phyloP scores from a whole-genome alignment of 2,329 filamentous ascomycete species.

The Trichoderma polysporum region DNA sequence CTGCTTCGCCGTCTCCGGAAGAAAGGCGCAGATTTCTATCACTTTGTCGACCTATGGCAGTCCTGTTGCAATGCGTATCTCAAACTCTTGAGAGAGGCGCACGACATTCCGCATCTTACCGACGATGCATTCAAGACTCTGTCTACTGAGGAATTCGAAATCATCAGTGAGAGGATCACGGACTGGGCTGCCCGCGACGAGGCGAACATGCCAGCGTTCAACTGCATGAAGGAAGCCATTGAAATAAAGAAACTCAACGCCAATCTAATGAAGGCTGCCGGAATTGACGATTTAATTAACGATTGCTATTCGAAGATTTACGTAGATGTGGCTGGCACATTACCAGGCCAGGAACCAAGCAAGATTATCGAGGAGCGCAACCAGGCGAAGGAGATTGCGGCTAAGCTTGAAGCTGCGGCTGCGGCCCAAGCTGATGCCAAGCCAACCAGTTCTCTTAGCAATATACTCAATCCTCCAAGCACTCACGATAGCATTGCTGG shows the following conservation, averaged over 20 bases:
- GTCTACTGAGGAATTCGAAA: slow-evolving; percentile 57
- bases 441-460: slow-evolving; percentile 40
- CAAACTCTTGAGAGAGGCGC: slow-evolving; percentile 51
- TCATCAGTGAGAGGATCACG: slow-evolving; percentile 53
- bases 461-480: slow-evolving; percentile 44
- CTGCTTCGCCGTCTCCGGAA: slow-evolving; percentile 77
- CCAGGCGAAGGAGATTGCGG: slow-evolving; percentile 43
- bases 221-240: slow-evolving; percentile 57
- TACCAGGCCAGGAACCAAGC: slow-evolving; percentile 53
- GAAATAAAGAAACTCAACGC: slow-evolving; percentile 74
- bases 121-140: slow-evolving; percentile 58
- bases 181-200: slow-evolving; percentile 51
- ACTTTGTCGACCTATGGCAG: slow-evolving; percentile 61
- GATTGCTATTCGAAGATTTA: slow-evolving; percentile 84
- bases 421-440: slow-evolving; percentile 33
- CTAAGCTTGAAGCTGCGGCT: slow-evolving; percentile 36
- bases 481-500: slow-evolving; percentile 39
- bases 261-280: slow-evolving; percentile 77
- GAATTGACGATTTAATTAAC: slow-evolving; percentile 90
- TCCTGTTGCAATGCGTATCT: slow-evolving; percentile 55
- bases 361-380: slow-evolving; percentile 48
- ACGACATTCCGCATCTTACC: slow-evolving; percentile 44
- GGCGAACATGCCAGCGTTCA: slow-evolving; percentile 44
- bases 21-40: slow-evolving; percentile 73
- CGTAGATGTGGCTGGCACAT: slow-evolving; percentile 59